Base-by-base conservation (phyloP, 495 filamentous ascomycete genomes). In the Astrocystis sublimbata region DNA sequence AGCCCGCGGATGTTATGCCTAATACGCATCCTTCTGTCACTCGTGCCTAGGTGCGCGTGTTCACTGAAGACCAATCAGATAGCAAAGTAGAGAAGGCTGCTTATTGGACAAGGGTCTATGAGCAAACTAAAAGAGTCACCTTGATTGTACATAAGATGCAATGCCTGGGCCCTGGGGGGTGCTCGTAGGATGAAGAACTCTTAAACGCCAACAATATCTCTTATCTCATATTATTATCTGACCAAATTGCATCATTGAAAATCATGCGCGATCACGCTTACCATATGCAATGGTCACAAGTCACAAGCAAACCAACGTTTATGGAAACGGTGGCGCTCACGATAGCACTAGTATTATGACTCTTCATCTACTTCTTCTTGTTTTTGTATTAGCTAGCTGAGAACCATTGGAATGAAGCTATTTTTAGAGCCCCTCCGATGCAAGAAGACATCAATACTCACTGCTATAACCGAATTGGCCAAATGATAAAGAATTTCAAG, bases 21-120 rank as follows among this genome's bases (percentile, higher is more conserved):
- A 47, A 47, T 47, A 51, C 26, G 35, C 19, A 51, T 51, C 28
- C 49, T 52, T 35, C 30, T 1, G 19, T 54, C 51, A 38, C 17
- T 19, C 21, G 3, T 4, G 19, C 40, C 31, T 38, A 33, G 21
- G 10, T 38, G 26, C 19, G 46, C 9, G 46, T 31, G 17, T 51
- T 4, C 15, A 17, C 24, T 17, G 6, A n/a, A 23, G 6, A 12
- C 33, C 31, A 54, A 54, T 54, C 51, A 38, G 12, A 36, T 19
- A 40, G 33, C 31, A 15, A 7, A 21, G 12, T 26, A 54, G 51
- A 31, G 19, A 40, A 54, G 40, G 19, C 4, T 38, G 51, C 12
- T 7, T 38, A 54, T 15, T 40, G 33, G 26, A 26, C 51, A 54
- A 38, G 51, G 51, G 17, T 54, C 23, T 2, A 33, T 40, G 38